These are phyloP conservation scores for Tephrocybe sp. DNA, from an alignment of 768 basidiomycete species.

Conservation along the genomic window DNA sequence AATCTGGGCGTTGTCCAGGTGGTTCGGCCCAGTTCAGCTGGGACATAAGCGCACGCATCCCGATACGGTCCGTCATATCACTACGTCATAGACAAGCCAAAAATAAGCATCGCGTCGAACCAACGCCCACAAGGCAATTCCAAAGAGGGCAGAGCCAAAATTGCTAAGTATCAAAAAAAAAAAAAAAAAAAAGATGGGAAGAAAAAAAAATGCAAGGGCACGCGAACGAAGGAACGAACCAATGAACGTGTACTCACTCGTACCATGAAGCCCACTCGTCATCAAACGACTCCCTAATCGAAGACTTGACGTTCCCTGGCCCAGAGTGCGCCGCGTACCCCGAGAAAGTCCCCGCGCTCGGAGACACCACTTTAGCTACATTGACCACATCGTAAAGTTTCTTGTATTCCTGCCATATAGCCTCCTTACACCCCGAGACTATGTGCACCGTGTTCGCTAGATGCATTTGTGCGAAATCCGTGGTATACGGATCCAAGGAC, in stretches of 20 bases:
- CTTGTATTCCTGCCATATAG: constrained; percentile 66
- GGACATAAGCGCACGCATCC: constrained; percentile 51
- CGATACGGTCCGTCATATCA: constrained; percentile 75
- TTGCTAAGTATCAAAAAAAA: too few relatives aligned
- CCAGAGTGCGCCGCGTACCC: constrained; percentile 7
- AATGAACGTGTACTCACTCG: too few relatives aligned
- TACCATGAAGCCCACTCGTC: constrained; percentile 70
- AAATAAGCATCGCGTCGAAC: constrained; percentile 4
- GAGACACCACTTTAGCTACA: constrained; percentile 13
- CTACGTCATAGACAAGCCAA: constrained; percentile 32
- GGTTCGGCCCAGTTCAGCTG: constrained; percentile 56
- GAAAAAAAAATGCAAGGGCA: too few relatives aligned
- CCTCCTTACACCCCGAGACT: constrained; percentile 65
- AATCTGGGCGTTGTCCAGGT: constrained; percentile 46
- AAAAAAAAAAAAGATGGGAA: too few relatives aligned
- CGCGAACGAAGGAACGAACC: too few relatives aligned
- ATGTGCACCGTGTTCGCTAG: constrained; percentile 58
- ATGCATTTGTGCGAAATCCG: constrained; percentile 62
- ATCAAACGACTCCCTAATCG: constrained; percentile 61
- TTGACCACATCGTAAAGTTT: constrained; percentile 39
- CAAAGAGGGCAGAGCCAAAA: too few relatives aligned
- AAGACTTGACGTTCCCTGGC: constrained; percentile 11
- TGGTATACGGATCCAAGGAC: not conserved
- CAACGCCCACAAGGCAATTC: too few relatives aligned
- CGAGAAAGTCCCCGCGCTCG: not conserved